Conservation (phyloP, 495 filamentous ascomycete species). For the Symbiotaphrina buchneri region DNA sequence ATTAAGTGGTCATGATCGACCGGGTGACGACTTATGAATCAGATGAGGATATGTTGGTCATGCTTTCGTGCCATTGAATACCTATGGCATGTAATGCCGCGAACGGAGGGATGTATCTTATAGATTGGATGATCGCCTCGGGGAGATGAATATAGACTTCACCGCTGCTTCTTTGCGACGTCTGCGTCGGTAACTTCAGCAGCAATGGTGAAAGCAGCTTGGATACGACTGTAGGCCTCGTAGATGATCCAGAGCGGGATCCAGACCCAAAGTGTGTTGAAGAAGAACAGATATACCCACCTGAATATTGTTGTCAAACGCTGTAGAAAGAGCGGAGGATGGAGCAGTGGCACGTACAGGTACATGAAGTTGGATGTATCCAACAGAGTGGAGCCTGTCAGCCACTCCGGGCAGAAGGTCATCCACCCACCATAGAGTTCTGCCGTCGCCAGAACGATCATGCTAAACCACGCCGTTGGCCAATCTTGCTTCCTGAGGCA, state of each 20-base stretch:
- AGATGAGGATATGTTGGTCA: no score
- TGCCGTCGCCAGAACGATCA: constrained; percentile 64
- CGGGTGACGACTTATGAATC: no score
- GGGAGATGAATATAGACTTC: no score
- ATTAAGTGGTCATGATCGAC: not conserved
- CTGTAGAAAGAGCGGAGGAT: not conserved
- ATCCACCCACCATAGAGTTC: constrained; percentile 92
- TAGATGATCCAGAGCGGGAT: constrained; percentile 19
- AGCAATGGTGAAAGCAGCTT: constrained; percentile 23
- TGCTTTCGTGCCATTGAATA: no score
- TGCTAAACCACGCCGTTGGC: constrained; percentile 43
- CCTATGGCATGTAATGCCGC: no score
- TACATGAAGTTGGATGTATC: constrained; percentile 72
- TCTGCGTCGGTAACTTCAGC: not conserved
- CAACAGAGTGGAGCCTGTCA: constrained; percentile 53
- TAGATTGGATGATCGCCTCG: no score
- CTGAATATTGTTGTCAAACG: constrained; percentile 3
- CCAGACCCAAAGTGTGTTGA: constrained; percentile 76
- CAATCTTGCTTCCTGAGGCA: no score
- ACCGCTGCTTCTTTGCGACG: no score
- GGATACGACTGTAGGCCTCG: constrained; percentile 36
- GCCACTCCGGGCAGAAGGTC: constrained; percentile 92
- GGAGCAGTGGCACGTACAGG: constrained; percentile 15
- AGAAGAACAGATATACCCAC: constrained; percentile 78
- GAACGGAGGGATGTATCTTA: no score